These are phyloP conservation scores for Talaromyces adpressus DNA, from an alignment of 495 filamentous ascomycete species.

Conservation along the genomic window DNA sequence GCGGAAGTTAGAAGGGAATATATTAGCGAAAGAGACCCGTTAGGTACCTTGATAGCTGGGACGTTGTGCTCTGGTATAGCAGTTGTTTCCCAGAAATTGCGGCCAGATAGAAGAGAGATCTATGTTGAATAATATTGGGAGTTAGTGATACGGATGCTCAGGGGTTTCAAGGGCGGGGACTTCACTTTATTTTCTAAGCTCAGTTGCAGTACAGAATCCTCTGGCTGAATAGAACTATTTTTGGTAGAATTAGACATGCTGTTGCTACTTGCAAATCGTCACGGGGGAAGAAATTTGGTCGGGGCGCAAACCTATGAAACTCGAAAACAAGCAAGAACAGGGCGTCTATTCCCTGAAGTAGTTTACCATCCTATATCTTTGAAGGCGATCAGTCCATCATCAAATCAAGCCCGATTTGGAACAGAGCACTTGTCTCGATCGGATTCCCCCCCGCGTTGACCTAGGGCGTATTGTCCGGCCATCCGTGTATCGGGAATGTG, in stretches of 20 bases:
- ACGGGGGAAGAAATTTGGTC: neutral
- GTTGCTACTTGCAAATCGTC: neutral
- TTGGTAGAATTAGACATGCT: neutral
- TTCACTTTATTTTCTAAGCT: neutral
- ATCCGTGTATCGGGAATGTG: neutral
- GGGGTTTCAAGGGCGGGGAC: neutral
- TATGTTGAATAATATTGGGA: neutral
- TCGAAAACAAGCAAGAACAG: neutral
- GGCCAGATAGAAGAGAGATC: neutral
- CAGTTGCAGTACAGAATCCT: neutral
- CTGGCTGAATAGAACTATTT: neutral
- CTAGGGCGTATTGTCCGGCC: neutral
- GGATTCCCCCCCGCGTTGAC: neutral
- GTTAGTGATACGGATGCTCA: neutral
- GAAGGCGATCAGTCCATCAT: neutral
- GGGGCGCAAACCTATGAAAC: neutral
- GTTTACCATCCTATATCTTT: neutral
- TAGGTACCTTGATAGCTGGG: neutral
- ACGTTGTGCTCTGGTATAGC: neutral
- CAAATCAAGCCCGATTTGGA: neutral
- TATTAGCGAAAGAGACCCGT: neutral
- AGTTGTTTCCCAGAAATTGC: neutral
- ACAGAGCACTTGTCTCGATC: too few relatives aligned
- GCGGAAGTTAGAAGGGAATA: neutral
- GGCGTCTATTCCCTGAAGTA: neutral